Base-by-base conservation (phyloP, 768 basidiomycete genomes). In the Mycena venus region DNA sequence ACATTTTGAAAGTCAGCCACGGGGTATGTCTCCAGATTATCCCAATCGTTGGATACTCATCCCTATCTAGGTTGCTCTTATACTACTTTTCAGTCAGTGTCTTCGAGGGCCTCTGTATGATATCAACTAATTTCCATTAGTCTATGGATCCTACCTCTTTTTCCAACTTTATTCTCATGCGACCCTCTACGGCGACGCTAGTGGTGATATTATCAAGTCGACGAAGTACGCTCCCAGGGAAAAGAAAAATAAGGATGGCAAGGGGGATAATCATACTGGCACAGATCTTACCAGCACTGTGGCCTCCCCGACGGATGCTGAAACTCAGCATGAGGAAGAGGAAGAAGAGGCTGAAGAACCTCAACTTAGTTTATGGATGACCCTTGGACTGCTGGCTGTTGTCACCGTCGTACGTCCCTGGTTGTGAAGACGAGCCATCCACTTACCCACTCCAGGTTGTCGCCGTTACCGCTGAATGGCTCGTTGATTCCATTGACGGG, bases 401-500 rank as follows among this genome's bases (percentile, higher is more conserved):
- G 91, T 95, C 65, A 94, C 95, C 0, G 89, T 91, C 40, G 93
- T 95, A 82, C 74, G 91, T 84, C 29, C 17, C 85, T 59, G 84
- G 21, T 29, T 69, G n/a, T n/a, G 31, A n/a, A 19, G 61, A 49
- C 21, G n/a, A 36, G 32, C 14, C 19, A 47, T 36, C 23, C 47
- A 23, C 34, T 65, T 14, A 88, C 77, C 86, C 81, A 58, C 2
- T 59, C 14, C 72, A 92, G 91, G 63, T 91, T 27, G 91, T 93
- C 9, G 91, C 89, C 5, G 79, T 92, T 12, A 93, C 91, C 27
- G 91, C 91, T 10, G 91, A 92, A 78, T 92, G 86, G 84, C 88
- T 99, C 6, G 95, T 99, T 5, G 91, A 90, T 78, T 95, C 95
- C 4, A 97, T 98, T 76, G 85, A 90, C 73, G 95, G 95, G 15